Base-by-base conservation (phyloP, 2,329 filamentous ascomycete species). In the Westerdykella ornata region DNA sequence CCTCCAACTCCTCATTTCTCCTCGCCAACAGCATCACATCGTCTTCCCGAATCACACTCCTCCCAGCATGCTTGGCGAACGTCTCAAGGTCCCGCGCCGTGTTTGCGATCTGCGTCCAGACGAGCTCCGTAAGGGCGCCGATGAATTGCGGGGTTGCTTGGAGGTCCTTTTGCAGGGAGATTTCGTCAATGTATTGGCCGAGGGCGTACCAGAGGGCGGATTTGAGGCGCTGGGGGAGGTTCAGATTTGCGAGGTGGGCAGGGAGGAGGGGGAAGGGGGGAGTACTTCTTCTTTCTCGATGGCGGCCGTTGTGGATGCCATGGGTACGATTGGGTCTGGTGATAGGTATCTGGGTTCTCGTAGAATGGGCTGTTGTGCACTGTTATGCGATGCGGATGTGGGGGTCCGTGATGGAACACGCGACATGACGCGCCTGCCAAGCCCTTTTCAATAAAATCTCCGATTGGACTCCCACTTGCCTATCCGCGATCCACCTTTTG, bases 141-240 rank as follows among this genome's bases (percentile, higher is more conserved):
- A 94, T 94, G 65, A 94, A 95, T 59, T 94, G 88, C 1, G 87
- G 87, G 18, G 90, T 95, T 5, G 89, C 87, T 65, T 94, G 96
- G 49, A 87, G 77, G 59, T 85, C 80, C 19, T 82, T 72, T 42
- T 76, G 73, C 20, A 88, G 70, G 14, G 81, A 83, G 61, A 94
- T 84, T 51, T 90, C 82, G 63, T 97, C 90, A 49, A 95, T 85
- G 45, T 94, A 90, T 62, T 65, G 59, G 43, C 66, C 65, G 46
- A 68, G 63, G 17, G 56, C 43, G 54, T 65, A 68, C 66, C 66
- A 68, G 42, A 68, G 63, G 26, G 65, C 62, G 31, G 66, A 65
- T 54, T 68, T 68, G 53, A 68, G 63, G 31, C 63, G 61, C 65
- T 95, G 40, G 14, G 22, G 31, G 15, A 31, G 38, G 28, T 28